phyloP scores from a whole-genome alignment of 1,284 basidiomycete genomes.

The Laetiporus sulphureus region DNA sequence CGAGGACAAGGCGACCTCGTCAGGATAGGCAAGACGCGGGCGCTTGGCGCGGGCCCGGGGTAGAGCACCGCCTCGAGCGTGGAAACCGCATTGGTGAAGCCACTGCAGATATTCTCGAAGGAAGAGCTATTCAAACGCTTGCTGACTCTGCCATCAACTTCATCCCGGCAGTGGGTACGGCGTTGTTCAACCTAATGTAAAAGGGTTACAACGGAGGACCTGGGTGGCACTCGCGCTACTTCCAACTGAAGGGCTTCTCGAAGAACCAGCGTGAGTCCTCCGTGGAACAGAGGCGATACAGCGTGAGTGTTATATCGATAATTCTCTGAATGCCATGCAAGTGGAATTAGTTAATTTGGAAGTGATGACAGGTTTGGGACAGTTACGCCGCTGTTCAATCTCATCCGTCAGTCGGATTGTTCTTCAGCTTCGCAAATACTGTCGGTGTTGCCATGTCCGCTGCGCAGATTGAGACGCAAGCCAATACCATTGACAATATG shows the following conservation, averaged over 20 bases:
- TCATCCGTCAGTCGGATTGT: conserved; percentile 50
- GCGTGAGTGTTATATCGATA: conserved; percentile 27
- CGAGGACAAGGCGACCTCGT: conserved; percentile 32
- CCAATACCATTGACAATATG: conserved; percentile 23
- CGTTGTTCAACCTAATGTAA: conserved; percentile 50
- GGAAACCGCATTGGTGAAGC: conserved; percentile 30
- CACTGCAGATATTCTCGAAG: conserved; percentile 27
- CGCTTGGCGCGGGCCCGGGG: conserved; percentile 2
- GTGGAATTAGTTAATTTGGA: neutral
- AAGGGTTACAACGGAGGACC: conserved; percentile 44
- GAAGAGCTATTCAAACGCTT: conserved; percentile 33
- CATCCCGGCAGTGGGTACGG: conserved; percentile 62
- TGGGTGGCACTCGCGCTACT: conserved; percentile 59
- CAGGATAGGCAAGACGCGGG: conserved; percentile 24
- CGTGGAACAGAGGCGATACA: conserved; percentile 40
- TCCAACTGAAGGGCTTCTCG: conserved; percentile 58
- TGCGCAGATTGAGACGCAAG: conserved; percentile 45
- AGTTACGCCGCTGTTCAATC: conserved; percentile 49
- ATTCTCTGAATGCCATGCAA: neutral
- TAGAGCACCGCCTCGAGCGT: conserved; percentile 17
- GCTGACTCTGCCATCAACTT: conserved; percentile 54
- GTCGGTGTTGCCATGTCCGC: conserved; percentile 74
- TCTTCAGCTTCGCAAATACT: conserved; percentile 48
- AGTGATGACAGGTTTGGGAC: conserved; percentile 47
- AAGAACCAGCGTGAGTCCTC: conserved; percentile 41